These are phyloP conservation scores for Neurospora africana DNA, from an alignment of 495 filamentous ascomycete genomes.

Conservation along the genomic window DNA sequence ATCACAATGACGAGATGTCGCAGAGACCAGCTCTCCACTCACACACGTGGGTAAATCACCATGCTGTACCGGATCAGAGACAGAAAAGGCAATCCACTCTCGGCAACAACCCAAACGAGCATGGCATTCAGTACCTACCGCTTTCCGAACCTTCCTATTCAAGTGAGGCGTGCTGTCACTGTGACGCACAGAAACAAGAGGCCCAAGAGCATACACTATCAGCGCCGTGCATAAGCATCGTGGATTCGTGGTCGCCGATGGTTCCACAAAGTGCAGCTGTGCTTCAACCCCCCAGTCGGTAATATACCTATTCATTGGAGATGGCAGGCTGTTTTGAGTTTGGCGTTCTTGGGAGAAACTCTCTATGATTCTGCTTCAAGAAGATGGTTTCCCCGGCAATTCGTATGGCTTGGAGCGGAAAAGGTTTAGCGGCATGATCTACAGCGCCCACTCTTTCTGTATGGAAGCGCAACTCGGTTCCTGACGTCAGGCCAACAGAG, in stretches of 20 bases:
- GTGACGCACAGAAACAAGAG: neutral
- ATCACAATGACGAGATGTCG: neutral
- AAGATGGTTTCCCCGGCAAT: neutral
- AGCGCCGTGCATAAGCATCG: neutral
- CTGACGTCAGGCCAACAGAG: neutral
- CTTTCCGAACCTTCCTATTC: neutral
- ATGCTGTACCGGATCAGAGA: neutral
- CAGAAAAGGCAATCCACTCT: neutral
- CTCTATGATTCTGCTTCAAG: neutral
- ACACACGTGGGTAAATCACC: neutral
- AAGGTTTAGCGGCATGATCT: neutral
- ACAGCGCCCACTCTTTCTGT: neutral
- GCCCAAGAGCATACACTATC: neutral
- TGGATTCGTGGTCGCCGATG: neutral
- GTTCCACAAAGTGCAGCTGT: neutral
- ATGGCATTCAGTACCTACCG: neutral
- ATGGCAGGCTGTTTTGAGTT: neutral
- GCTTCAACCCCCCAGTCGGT: neutral
- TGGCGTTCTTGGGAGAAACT: neutral
- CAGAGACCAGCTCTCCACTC: neutral
- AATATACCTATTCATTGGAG: neutral
- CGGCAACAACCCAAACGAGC: neutral
- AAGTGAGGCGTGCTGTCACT: neutral
- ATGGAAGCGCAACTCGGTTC: neutral
- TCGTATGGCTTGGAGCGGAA: neutral